phyloP scores from a whole-genome alignment of 345 rosid genomes.

The Citrus mangshanensis region DNA sequence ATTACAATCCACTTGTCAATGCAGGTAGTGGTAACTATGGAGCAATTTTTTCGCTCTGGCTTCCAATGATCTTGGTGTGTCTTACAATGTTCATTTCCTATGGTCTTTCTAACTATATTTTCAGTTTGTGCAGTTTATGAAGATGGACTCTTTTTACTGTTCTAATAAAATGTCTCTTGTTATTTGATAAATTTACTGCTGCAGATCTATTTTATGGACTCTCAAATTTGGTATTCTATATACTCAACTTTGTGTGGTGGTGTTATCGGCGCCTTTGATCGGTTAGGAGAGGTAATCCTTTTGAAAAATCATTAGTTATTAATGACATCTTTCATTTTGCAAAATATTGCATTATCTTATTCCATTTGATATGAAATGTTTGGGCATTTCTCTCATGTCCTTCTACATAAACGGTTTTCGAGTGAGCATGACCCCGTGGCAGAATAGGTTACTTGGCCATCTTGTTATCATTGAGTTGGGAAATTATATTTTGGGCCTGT shows the following conservation, averaged over 20 bases:
- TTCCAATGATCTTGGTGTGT: constrained; percentile 71
- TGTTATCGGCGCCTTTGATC: constrained; percentile 88
- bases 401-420: neutral
- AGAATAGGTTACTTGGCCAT: neutral
- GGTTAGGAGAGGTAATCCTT: constrained; percentile 81
- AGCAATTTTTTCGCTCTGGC: constrained; percentile 80
- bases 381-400: neutral
- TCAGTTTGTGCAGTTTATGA: neutral
- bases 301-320: neutral
- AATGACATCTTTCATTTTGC: constrained; percentile 1
- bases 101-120: neutral
- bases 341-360: neutral
- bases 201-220: constrained; percentile 94
- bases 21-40: constrained; percentile 70
- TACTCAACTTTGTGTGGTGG: constrained; percentile 93
- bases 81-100: constrained; percentile 1
- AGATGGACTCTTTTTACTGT: constrained; percentile 1
- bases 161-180: constrained; percentile 12
- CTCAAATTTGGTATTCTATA: constrained; percentile 94
- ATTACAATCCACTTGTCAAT: constrained; percentile 19
- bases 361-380: neutral
- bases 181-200: constrained; percentile 27
- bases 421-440: neutral
- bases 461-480: neutral
- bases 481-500: neutral